A percentile compares a stretch with the other conserved stretches of the same genome.
phyloP scores from a whole-genome alignment of 139 green algal species.

The Tetraselmis striata region DNA sequence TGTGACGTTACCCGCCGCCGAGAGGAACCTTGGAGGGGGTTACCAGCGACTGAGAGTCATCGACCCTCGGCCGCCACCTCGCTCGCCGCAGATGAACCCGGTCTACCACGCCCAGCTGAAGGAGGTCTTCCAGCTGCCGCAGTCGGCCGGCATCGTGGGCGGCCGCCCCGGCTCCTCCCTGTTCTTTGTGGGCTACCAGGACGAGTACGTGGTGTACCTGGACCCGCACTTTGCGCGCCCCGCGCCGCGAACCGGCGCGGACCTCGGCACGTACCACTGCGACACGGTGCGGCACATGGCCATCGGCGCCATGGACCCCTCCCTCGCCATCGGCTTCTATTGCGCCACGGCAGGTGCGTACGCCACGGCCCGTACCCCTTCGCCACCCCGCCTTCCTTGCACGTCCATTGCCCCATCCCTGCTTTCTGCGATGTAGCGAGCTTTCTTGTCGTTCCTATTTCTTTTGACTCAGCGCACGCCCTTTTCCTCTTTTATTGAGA shows the following conservation, averaged over 20 bases:
- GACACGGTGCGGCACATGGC: slow-evolving; percentile 48
- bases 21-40: no score
- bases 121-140: slow-evolving; percentile 58
- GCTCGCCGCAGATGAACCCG: slow-evolving; percentile 72
- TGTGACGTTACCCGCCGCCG: no score
- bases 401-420: no score
- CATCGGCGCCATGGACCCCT: slow-evolving; percentile 64
- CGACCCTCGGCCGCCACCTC: no score
- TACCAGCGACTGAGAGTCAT: no score
- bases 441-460: neutral
- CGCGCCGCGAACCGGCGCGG: neutral
- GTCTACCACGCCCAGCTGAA: slow-evolving; percentile 74
- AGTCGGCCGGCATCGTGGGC: slow-evolving; percentile 84
- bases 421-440: neutral
- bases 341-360: slow-evolving; percentile 35
- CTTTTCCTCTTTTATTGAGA: neutral
- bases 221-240: slow-evolving; percentile 71
- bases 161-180: slow-evolving; percentile 70
- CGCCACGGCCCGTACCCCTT: neutral
- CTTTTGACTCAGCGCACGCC: no score
- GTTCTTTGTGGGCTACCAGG: slow-evolving; percentile 81
- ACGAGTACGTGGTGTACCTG: slow-evolving; percentile 60
- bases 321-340: slow-evolving; percentile 80
- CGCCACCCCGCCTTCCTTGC: neutral
- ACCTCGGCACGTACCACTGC: slow-evolving; percentile 30